phyloP scores from a whole-genome alignment of 2,329 filamentous ascomycete species.

The Fusarium agapanthi region DNA sequence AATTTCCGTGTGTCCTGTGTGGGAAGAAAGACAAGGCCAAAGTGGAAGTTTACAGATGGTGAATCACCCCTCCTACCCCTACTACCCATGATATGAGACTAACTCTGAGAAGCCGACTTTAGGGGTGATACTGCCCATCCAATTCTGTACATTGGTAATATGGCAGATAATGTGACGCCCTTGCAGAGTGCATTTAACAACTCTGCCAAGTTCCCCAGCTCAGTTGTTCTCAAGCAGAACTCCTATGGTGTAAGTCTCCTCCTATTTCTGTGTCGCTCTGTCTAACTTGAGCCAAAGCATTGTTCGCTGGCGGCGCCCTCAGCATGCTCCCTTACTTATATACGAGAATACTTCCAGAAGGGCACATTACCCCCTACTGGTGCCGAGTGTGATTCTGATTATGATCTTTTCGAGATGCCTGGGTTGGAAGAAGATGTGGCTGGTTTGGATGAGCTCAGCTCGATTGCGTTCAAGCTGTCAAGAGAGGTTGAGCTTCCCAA shows the following conservation, averaged over 20 bases:
- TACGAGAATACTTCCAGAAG: conserved; percentile 56
- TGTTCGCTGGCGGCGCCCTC: conserved; percentile 57
- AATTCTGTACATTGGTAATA: conserved; percentile 56
- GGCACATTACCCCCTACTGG: conserved; percentile 55
- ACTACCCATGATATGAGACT: background rate
- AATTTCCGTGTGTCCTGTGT: conserved; percentile 52
- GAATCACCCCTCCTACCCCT: conserved; percentile 10
- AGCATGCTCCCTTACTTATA: conserved; percentile 52
- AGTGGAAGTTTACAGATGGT: conserved; percentile 51
- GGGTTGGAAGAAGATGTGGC: conserved; percentile 2
- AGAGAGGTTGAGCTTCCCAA: conserved; percentile 32
- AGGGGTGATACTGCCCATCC: conserved; percentile 52
- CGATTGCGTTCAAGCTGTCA: conserved; percentile 21
- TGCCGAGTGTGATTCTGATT: conserved; percentile 57
- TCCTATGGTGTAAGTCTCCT: conserved; percentile 57
- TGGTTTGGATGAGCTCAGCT: conserved; percentile 30
- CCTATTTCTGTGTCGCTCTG: no score
- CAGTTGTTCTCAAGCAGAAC: conserved; percentile 58
- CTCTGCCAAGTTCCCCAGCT: conserved; percentile 54
- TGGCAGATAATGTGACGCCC: conserved; percentile 59
- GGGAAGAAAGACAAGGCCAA: conserved; percentile 50
- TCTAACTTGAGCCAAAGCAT: conserved; percentile 51
- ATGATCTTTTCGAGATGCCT: conserved; percentile 52
- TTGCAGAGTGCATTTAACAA: conserved; percentile 56
- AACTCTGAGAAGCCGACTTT: conserved; percentile 39